A percentile compares a stretch with the other conserved stretches of the same genome.
These are phyloP conservation scores for Iris macrosiphon DNA, from an alignment of 106 monocot genomes.

Conservation along the genomic window DNA sequence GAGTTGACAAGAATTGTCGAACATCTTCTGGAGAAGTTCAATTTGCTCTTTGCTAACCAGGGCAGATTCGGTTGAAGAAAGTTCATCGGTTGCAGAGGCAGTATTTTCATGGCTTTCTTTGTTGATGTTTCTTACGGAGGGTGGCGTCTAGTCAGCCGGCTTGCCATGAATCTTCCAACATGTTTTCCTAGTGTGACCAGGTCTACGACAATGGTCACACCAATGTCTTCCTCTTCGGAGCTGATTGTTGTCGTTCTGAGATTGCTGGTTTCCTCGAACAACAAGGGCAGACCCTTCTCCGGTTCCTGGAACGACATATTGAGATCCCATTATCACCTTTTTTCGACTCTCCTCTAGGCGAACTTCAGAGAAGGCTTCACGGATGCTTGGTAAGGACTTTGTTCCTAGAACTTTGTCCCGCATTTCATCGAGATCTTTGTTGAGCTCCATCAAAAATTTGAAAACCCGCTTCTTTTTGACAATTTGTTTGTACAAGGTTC, in stretches of 20 bases:
- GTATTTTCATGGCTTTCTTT: not conserved
- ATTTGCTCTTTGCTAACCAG: not conserved
- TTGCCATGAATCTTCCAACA: too few species aligned
- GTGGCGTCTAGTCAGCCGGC: too few species aligned
- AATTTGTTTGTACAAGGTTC: not conserved
- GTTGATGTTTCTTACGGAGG: too few species aligned
- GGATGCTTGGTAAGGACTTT: not conserved
- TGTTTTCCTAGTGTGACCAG: not conserved
- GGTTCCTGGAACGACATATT: too few species aligned
- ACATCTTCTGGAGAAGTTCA: not conserved
- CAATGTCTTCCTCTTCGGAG: not conserved
- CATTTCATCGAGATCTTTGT: not conserved
- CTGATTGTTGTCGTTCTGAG: not conserved
- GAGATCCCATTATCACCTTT: not conserved
- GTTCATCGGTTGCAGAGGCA: not conserved
- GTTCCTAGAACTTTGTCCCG: not conserved
- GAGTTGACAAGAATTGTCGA: not conserved
- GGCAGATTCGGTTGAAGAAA: not conserved
- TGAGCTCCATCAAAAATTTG: not conserved
- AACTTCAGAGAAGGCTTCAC: not conserved
- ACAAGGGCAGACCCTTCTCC: too few species aligned
- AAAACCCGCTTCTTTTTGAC: not conserved
- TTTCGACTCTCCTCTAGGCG: not conserved
- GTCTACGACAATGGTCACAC: not conserved
- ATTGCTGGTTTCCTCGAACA: too few species aligned